These are phyloP conservation scores for Saussurea involucrata DNA, from an alignment of 129 eudicot species.

Conservation along the genomic window DNA sequence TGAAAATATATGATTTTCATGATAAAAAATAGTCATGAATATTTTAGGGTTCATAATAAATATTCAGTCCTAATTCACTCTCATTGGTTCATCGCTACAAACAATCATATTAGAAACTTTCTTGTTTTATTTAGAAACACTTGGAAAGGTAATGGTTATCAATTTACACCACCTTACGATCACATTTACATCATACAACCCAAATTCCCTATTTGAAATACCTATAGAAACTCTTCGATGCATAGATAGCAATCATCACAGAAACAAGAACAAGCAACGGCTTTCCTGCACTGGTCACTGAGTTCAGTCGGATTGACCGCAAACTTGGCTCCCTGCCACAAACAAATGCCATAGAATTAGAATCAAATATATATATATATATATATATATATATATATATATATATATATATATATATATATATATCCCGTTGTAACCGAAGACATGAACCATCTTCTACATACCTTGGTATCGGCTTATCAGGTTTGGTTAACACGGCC, in stretches of 20 bases:
- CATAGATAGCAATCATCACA: constrained; percentile 29
- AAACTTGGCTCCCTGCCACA: neutral
- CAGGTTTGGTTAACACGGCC: neutral
- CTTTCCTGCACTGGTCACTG: constrained; percentile 23
- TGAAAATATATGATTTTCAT: too few species aligned
- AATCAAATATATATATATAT: neutral
- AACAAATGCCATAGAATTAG: neutral
- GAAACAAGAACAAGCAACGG: constrained; percentile 33
- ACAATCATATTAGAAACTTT: neutral
- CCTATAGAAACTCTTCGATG: constrained; percentile 27
- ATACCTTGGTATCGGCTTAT: constrained; percentile 1
- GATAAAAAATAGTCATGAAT: neutral
- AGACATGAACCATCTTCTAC: neutral
- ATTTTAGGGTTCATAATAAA: too few species aligned
- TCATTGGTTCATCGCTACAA: neutral
- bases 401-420: neutral
- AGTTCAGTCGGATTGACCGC: neutral
- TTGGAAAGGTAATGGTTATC: neutral
- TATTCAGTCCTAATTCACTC: neutral
- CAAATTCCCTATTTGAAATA: constrained; percentile 27
- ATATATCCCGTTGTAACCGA: neutral
- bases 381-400: too few species aligned
- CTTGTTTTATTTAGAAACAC: constrained; percentile 8
- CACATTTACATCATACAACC: constrained; percentile 7
- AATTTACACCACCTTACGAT: neutral